Percentiles rank a stretch among this genome's conserved stretches.
Conservation (phyloP, 176 grass and related monocot genomes). For the Oryza punctata region DNA sequence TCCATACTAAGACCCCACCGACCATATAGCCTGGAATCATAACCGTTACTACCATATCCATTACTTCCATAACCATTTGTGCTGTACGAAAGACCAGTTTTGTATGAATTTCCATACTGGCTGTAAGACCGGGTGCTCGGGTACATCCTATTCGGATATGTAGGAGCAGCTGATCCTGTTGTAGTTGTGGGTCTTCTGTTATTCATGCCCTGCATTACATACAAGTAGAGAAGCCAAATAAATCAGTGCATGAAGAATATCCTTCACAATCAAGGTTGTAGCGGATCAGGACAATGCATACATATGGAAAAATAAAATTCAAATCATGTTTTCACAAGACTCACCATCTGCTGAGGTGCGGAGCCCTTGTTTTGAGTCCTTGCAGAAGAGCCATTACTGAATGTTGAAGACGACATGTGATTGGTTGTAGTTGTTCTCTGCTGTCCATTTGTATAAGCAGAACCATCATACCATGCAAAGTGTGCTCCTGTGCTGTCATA, state of each 20-base stretch:
- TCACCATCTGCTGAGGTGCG: constrained; percentile 54
- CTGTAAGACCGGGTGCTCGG: constrained; percentile 58
- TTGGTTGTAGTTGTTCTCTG: constrained; percentile 56
- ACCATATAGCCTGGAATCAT: constrained; percentile 72
- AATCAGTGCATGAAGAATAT: constrained; percentile 1
- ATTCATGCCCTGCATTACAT: constrained; percentile 40
- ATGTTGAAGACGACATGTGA: constrained; percentile 46
- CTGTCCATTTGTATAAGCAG: constrained; percentile 71
- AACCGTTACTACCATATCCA: constrained; percentile 59
- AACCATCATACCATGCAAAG: constrained; percentile 72
- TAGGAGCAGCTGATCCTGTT: constrained; percentile 53
- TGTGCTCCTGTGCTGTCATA: constrained; percentile 65
- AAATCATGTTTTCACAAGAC: background rate
- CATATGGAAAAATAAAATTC: background rate
- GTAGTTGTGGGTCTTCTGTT: constrained; percentile 54
- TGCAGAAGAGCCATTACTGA: constrained; percentile 43
- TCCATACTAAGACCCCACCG: constrained; percentile 60
- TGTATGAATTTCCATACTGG: constrained; percentile 65
- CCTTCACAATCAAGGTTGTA: background rate
- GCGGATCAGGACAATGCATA: background rate
- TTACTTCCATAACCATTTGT: constrained; percentile 24
- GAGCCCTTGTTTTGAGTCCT: constrained; percentile 72
- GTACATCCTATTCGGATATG: constrained; percentile 74
- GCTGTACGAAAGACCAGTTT: constrained; percentile 55
- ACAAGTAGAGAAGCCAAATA: constrained; percentile 1